Conservation (phyloP, 1,139 yeast species). For the Kodamaea ohmeri region DNA sequence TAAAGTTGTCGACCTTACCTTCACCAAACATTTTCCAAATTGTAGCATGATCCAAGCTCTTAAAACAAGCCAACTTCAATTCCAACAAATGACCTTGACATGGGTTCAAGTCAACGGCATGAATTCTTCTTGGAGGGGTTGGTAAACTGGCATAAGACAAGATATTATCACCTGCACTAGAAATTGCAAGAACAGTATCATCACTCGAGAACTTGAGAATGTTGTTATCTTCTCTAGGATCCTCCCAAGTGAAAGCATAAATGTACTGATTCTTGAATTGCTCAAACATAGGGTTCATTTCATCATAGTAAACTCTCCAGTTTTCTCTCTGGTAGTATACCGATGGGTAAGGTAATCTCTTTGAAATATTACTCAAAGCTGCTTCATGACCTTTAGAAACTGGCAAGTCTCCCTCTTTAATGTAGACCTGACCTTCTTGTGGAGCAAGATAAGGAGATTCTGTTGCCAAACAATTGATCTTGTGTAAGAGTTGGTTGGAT, state of each 20-base stretch:
- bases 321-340: constrained; percentile 71
- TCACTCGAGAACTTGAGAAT: constrained; percentile 57
- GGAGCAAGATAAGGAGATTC: constrained; percentile 82
- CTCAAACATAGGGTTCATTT: constrained; percentile 59
- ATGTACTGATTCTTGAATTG: constrained; percentile 78
- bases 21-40: constrained; percentile 76
- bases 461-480: constrained; percentile 71
- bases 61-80: constrained; percentile 69
- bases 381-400: constrained; percentile 75
- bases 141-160: constrained; percentile 71
- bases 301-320: constrained; percentile 81
- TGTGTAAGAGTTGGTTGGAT: constrained; percentile 56
- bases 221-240: constrained; percentile 74
- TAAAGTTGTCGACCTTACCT: constrained; percentile 58
- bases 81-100: constrained; percentile 78
- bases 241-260: constrained; percentile 90
- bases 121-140: constrained; percentile 70
- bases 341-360: constrained; percentile 74
- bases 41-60: constrained; percentile 52
- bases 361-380: constrained; percentile 57
- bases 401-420: constrained; percentile 29
- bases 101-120: constrained; percentile 84
- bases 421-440: constrained; percentile 11
- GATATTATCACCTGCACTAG: constrained; percentile 84
- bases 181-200: constrained; percentile 77